Evolutionary conservation across 2,329 filamentous ascomycete genomes (phyloP).

Genomic region (Hypoxylon sp.): DNA sequence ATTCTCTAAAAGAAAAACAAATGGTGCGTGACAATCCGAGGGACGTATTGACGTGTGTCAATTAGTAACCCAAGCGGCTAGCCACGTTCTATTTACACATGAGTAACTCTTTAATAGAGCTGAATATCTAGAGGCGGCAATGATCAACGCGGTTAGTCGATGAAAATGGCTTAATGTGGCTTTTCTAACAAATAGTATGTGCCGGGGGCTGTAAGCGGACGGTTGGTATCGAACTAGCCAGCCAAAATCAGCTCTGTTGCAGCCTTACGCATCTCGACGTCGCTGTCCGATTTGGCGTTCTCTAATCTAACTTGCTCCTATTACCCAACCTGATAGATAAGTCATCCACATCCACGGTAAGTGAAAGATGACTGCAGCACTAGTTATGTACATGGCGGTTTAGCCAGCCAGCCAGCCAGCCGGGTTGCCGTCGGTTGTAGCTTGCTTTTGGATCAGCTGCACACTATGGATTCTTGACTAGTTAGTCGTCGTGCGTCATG

Average conservation of each 20-base stretch:
- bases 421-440: not conserved
- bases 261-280: conserved; percentile 12
- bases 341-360: not conserved
- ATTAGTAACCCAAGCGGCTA: conserved; percentile 24
- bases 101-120: conserved; percentile 19
- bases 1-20: conserved; percentile 26
- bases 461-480: conserved; percentile 12
- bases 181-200: conserved; percentile 1
- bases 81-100: conserved; percentile 8
- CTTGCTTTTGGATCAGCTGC: conserved; percentile 26
- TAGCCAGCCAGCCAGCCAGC: conserved; percentile 17
- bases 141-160: conserved; percentile 27
- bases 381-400: not conserved
- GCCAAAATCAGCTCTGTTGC: conserved; percentile 2
- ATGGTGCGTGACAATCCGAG: not conserved
- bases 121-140: conserved; percentile 28
- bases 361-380: conserved; percentile 3
- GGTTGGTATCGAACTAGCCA: not conserved
- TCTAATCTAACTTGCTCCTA: conserved; percentile 6
- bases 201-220: not conserved
- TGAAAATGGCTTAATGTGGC: conserved; percentile 4
- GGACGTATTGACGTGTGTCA: conserved; percentile 9
- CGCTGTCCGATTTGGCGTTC: not conserved
- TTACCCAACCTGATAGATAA: not conserved
- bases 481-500: conserved; percentile 13